Evolutionary conservation across 2,329 filamentous ascomycete species (phyloP), one percentile per base, ranked within the genome.

Genomic region (Fusarium praegraminearum): DNA sequence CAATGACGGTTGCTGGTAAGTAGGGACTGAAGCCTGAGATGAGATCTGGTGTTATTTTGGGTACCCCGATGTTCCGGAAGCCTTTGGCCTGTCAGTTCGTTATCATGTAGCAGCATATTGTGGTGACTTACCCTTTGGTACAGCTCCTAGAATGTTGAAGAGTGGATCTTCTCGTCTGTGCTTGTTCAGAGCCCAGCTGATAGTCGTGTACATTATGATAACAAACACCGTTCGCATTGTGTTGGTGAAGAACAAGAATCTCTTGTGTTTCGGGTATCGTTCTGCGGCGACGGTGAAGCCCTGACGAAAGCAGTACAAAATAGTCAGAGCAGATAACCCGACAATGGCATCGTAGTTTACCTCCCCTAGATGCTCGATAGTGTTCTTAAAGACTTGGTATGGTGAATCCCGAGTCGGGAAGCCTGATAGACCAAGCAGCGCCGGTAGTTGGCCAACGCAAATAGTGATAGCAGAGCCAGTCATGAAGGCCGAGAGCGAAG

Each of bases 401-500:
- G 96, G 93, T 1, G 93, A 80, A 18, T 87, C 94, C 72, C 93
- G 86, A 16, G 89, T 97, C 67, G 90, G 88, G 78, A 96, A 89
- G 24, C 87, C 87, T 1, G 84, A 85, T 76, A 97, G 90, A 9
- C 96, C 96, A 82, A 99, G 87, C 78, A 98, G 82, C 3, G 87
- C 86, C 2, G 93, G 91, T 7, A 98, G 85, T 79, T 99, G 96
- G 35, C 96, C 94, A 26, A 89, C 87, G 18, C 88, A 90, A 76
- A 99, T 98, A 74, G 88, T 97, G 79, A 99, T 87, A 56, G 95
- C 94, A 7, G 95, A 97, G 4, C 95, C 95, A 0, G 96, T 98
- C 92, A 98, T 98, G 83, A 97, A 98, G 4, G 96, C 94, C 0
- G 93, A 94, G 56, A 98, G 93, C 0, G 94, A 93, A 2, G 93